These are phyloP conservation scores for Marchantia paleacea DNA, from an alignment of 225 moss, liverwort and hornwort species.

Conservation along the genomic window DNA sequence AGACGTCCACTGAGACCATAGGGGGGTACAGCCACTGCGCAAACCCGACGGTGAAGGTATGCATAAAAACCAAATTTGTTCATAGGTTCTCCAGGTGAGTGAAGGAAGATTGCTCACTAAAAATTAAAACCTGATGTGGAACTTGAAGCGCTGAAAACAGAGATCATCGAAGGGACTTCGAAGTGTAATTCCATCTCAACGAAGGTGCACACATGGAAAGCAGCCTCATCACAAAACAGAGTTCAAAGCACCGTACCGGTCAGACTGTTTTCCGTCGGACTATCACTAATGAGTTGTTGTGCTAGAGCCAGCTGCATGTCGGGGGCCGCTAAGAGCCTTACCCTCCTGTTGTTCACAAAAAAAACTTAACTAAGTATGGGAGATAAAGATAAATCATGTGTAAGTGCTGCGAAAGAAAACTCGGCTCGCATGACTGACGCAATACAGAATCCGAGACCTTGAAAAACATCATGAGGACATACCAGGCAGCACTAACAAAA, in stretches of 20 bases:
- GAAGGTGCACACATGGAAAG: background rate
- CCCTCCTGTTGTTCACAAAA: constrained; percentile 62
- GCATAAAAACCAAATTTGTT: background rate
- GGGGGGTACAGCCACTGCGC: constrained; percentile 91
- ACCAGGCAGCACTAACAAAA: too few relatives aligned
- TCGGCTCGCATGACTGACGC: background rate
- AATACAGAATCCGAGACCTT: background rate
- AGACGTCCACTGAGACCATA: constrained; percentile 82
- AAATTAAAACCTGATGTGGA: background rate
- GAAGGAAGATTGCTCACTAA: background rate
- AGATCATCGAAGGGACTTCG: background rate
- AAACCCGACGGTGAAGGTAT: background rate
- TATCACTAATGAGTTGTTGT: constrained; percentile 57
- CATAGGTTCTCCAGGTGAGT: background rate
- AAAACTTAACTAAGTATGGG: background rate
- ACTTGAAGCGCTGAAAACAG: background rate
- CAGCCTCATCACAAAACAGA: background rate
- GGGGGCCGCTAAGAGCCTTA: constrained; percentile 62
- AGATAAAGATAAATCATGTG: background rate
- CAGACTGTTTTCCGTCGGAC: constrained; percentile 54
- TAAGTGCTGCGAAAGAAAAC: background rate
- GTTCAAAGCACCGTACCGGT: constrained; percentile 43
- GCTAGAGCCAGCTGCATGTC: constrained; percentile 77
- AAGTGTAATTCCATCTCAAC: background rate
- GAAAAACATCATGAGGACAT: background rate